Base-by-base conservation (phyloP, 371 early-diverging fungal genomes). In the Mortierella sp. region DNA sequence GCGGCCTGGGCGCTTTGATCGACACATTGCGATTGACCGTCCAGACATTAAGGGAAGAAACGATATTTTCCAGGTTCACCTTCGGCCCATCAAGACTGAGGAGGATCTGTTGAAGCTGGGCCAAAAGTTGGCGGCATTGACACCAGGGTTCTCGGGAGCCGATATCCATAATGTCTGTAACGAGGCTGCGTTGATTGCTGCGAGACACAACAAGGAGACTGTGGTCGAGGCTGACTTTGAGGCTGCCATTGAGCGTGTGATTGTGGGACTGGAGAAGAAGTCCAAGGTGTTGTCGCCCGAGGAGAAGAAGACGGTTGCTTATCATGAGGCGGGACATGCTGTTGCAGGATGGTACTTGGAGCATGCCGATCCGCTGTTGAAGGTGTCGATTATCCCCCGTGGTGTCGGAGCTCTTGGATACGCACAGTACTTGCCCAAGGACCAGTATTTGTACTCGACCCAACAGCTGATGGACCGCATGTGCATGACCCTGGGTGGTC, bases 321-420 rank as follows among this genome's bases (percentile, higher is more conserved):
- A 99, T 86, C 99, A 99, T 85, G 99, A 99, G 89, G 99, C 99
- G 47, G 99, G 99, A 7, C 99, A 99, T 79, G 99, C 99, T 52
- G 97, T 99, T 40, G 97, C 95, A 29, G 99, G 99, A 40, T 99
- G 99, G 99, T 99, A 94, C 86, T 87, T 99, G 79, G 90, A 97
- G 76, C 93, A 97, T 72, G 98, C 98, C 22, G 96, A 98, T 86
- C 99, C 99, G 24, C 89, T 99, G 43, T 90, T 99, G 71, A 99
- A 99, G 90, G 98, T 98, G 2, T 97, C 98, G 68, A 98, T 99
- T 76, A 99, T 99, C 77, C 99, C 99, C 61, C 95, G 99, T 71
- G 98, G 99, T 40, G 89, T 91, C 10, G 98, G 95, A 45, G 98
- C 99, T 14, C 92, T 99, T 34, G 99, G 99, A 34, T 99, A 98